Evolutionary conservation across 208 protist genomes (phyloP), one percentile per base, ranked within the genome.

Genomic region (Acanthamoeba culbertsoni): DNA sequence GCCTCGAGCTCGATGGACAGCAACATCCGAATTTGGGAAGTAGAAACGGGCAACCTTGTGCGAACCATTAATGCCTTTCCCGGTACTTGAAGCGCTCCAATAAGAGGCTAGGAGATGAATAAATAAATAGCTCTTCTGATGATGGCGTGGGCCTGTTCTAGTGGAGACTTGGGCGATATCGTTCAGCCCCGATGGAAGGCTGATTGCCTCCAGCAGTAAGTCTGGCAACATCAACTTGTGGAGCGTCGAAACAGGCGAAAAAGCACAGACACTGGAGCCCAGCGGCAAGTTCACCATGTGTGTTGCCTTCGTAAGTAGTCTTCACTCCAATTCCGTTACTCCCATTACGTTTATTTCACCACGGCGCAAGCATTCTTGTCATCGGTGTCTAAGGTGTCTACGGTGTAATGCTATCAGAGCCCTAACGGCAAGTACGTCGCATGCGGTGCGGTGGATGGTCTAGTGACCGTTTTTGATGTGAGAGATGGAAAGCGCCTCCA

Each of bases 141-240:
- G 65, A 77, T 23, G 46, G 33, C 42, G 28, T 33, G 8, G 7
- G 10, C 33, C n/a, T n/a, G 8, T 8, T 53, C 35, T 23, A 88
- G 79, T 88, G 79, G 79, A 88, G 79, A 88, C 79, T 55, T 88
- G 79, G 79, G 45, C 79, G 79, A 88, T 88, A 88, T 42, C 79
- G 48, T 88, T 88, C 79, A 88, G 79, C 51, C 79, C 79, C 45
- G 79, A 88, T 33, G 79, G 79, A 16, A 88, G 53, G 51, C 12
- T 62, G 48, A 88, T 88, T 35, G 79, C 79, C 23, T 88, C 79
- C 18, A 63, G 79, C 79, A 88, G 79, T 35, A 88, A 88, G 53
- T 88, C 79, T 12, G 79, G 79, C 79, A 88, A 88, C 31, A 88
- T 88, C 79, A 88, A 88, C 79, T 23, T 88, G 45, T 88, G 79